These are phyloP conservation scores for Inga laurina DNA, from an alignment of 306 rosid species.

Conservation along the genomic window DNA sequence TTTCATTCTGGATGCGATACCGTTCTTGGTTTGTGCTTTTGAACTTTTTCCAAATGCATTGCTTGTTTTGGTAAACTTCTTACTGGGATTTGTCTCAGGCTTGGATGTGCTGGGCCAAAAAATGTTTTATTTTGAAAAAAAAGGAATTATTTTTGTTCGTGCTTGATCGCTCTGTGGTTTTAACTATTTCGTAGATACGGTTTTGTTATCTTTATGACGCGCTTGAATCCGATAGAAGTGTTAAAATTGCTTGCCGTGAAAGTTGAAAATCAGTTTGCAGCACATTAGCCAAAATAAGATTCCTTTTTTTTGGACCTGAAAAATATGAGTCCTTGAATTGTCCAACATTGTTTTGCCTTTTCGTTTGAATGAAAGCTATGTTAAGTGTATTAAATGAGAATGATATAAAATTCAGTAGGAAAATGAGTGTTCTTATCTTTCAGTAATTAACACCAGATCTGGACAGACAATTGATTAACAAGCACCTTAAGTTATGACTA, in stretches of 20 bases:
- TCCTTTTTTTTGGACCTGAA: background rate
- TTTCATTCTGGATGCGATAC: slow-evolving; percentile 31
- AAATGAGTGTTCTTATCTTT: slow-evolving; percentile 22
- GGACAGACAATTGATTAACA: slow-evolving; percentile 15
- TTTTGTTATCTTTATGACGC: slow-evolving; percentile 21
- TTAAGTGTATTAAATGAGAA: slow-evolving; percentile 19
- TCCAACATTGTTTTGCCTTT: background rate
- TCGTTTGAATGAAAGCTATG: slow-evolving; percentile 12
- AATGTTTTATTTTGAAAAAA: background rate
- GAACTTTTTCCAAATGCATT: slow-evolving; percentile 31
- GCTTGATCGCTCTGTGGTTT: slow-evolving; percentile 2
- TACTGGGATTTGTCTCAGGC: slow-evolving; percentile 10
- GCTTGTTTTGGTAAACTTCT: background rate
- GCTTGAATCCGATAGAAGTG: slow-evolving; percentile 30
- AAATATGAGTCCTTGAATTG: slow-evolving; percentile 9
- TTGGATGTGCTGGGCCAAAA: slow-evolving; percentile 2
- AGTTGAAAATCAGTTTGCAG: slow-evolving; percentile 6
- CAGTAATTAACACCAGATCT: slow-evolving; percentile 33
- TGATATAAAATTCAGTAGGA: slow-evolving; percentile 8
- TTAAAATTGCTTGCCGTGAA: slow-evolving; percentile 1
- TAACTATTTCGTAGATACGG: slow-evolving; percentile 19
- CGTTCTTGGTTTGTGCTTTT: slow-evolving; percentile 25
- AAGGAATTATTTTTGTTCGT: background rate
- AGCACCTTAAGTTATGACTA: background rate
- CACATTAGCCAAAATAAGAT: background rate